phyloP scores from a whole-genome alignment of 768 basidiomycete species.

The Pholiota conissans region DNA sequence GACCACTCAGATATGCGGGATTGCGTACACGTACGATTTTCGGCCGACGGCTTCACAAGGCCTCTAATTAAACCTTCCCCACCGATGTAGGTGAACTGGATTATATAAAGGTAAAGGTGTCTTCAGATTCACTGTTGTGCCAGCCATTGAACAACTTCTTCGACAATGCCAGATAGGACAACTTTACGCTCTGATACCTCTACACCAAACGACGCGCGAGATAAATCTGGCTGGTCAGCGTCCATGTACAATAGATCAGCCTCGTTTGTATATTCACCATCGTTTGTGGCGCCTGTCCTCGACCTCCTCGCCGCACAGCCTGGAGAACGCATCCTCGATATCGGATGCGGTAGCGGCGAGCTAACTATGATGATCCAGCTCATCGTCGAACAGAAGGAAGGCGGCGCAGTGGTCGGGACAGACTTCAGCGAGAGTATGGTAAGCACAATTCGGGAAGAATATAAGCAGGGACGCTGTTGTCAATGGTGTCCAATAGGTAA shows the following conservation, averaged over 20 bases:
- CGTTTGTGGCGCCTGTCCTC: slow-evolving; percentile 56
- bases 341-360: slow-evolving; percentile 86
- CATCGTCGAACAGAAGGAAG: slow-evolving; percentile 42
- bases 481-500: slow-evolving; percentile 40
- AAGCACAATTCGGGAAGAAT: slow-evolving; percentile 15
- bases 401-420: slow-evolving; percentile 63
- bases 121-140: too few species aligned
- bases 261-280: slow-evolving; percentile 63
- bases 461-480: background rate
- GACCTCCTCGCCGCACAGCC: slow-evolving; percentile 58
- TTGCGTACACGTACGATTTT: background rate
- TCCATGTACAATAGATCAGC: slow-evolving; percentile 62
- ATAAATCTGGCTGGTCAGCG: slow-evolving; percentile 56
- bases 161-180: background rate
- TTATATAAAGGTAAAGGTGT: slow-evolving; percentile 2
- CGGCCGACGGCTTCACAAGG: background rate
- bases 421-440: slow-evolving; percentile 80
- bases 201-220: slow-evolving; percentile 19
- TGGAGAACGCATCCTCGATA: slow-evolving; percentile 71
- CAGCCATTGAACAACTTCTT: background rate
- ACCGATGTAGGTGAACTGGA: background rate
- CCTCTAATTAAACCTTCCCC: background rate
- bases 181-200: background rate
- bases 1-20: background rate
- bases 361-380: slow-evolving; percentile 59